Conservation (phyloP, 2,329 filamentous ascomycete genomes). For the Diaporthe vexans region DNA sequence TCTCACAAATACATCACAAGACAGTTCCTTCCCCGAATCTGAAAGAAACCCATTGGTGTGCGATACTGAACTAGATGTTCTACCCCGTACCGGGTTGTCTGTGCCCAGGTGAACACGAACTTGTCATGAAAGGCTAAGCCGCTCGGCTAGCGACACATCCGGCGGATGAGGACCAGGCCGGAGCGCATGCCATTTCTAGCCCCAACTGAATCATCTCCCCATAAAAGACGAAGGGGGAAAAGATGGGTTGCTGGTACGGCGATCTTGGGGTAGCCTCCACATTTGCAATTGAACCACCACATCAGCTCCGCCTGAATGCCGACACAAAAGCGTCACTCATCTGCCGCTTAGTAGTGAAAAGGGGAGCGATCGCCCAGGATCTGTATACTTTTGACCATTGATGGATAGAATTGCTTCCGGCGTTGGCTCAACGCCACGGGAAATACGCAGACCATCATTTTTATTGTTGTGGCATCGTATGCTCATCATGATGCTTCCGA, state of each 20-base stretch:
- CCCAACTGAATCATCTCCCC: not conserved
- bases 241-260: not conserved
- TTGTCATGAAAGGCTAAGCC: not conserved
- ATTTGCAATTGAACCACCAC: not conserved
- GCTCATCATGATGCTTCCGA: not conserved
- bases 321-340: not conserved
- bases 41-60: not conserved
- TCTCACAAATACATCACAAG: no score
- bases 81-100: no score
- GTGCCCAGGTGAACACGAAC: no score
- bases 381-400: conserved; percentile 9
- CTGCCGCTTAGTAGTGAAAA: not conserved
- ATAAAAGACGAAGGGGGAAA: conserved; percentile 10
- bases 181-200: conserved; percentile 6
- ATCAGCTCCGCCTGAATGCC: not conserved
- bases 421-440: conserved; percentile 6
- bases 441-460: not conserved
- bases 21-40: not conserved
- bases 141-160: conserved; percentile 24
- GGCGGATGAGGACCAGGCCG: conserved; percentile 13
- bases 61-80: not conserved
- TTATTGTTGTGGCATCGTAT: not conserved
- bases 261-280: not conserved
- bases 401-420: conserved; percentile 18
- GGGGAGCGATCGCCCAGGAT: not conserved